A percentile compares a stretch with the other conserved stretches of the same genome.
Conservation (phyloP, 225 moss, liverwort and hornwort genomes). For the Anthoceros angustus region DNA sequence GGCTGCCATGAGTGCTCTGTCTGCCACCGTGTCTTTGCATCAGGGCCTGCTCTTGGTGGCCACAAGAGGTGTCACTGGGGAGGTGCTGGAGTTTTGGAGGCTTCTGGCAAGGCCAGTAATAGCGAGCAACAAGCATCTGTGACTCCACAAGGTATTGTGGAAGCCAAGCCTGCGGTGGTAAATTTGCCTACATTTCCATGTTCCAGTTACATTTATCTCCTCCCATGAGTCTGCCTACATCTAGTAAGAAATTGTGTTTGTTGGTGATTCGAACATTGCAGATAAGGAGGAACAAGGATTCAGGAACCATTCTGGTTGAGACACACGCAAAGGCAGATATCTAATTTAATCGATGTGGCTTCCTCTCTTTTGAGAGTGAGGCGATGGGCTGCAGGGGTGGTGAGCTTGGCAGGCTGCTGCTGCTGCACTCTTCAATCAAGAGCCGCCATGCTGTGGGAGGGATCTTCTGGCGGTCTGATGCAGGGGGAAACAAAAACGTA, state of each 20-base stretch:
- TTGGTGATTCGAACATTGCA: neutral
- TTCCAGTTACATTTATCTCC: neutral
- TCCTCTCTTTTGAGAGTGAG: too few species aligned
- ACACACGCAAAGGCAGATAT: neutral
- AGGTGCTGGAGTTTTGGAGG: slow-evolving; percentile 9
- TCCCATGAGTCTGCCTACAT: neutral
- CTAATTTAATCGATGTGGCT: too few species aligned
- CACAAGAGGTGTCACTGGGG: slow-evolving; percentile 98
- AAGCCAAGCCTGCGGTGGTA: neutral
- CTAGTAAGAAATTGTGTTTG: neutral
- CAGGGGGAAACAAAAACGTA: too few species aligned
- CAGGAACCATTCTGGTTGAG: slow-evolving; percentile 2
- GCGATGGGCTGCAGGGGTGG: too few species aligned
- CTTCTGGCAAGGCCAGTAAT: slow-evolving; percentile 2
- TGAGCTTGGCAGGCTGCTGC: too few species aligned
- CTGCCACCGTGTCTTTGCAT: slow-evolving; percentile 60
- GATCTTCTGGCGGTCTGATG: too few species aligned
- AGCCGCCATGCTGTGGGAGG: too few species aligned
- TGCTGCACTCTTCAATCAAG: too few species aligned
- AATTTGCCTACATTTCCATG: neutral
- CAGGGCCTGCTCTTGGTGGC: slow-evolving; percentile 89
- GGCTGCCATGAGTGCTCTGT: slow-evolving; percentile 14
- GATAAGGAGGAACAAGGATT: slow-evolving; percentile 1
- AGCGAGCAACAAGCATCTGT: neutral
- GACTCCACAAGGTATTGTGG: slow-evolving; percentile 3